Conservation (phyloP, 1,139 yeast species). For the Diutina mesorugosa region DNA sequence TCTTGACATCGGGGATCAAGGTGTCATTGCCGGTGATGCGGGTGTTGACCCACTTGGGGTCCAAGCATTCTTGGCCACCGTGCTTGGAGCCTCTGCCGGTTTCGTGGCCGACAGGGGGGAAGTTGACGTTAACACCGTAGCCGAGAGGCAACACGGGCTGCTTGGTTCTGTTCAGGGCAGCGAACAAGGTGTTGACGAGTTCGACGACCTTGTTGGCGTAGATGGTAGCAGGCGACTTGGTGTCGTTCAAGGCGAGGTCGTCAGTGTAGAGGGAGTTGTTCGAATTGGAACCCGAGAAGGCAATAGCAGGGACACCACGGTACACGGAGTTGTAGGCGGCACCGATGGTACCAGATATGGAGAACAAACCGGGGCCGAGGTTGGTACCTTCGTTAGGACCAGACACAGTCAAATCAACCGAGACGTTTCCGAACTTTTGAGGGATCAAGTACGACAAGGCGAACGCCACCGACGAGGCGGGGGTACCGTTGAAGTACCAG, state of each 20-base stretch:
- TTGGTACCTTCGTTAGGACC: constrained; percentile 38
- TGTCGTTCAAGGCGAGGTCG: constrained; percentile 4
- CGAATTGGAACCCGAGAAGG: constrained; percentile 30
- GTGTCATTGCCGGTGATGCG: constrained; percentile 27
- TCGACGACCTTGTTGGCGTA: constrained; percentile 26
- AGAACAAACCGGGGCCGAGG: constrained; percentile 25
- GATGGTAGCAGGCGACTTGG: constrained; percentile 22
- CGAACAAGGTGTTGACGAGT: constrained; percentile 25
- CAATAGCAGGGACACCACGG: constrained; percentile 30
- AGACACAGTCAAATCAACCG: constrained; percentile 29
- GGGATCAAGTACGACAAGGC: constrained; percentile 31
- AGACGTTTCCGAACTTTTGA: constrained; percentile 18
- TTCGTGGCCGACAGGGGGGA: constrained; percentile 28
- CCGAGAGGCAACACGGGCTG: constrained; percentile 24
- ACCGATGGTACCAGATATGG: constrained; percentile 34
- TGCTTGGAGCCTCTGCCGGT: constrained; percentile 3
- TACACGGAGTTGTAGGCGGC: constrained; percentile 31
- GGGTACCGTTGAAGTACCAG: constrained; percentile 40
- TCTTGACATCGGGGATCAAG: constrained; percentile 13
- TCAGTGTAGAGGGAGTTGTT: constrained; percentile 32
- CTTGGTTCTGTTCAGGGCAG: constrained; percentile 14
- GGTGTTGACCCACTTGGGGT: constrained; percentile 25
- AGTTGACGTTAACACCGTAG: constrained; percentile 34
- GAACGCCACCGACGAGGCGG: constrained; percentile 31
- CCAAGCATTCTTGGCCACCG: constrained; percentile 12